These are phyloP conservation scores for Silene conica DNA, from an alignment of 148 eudicot species.

Conservation along the genomic window DNA sequence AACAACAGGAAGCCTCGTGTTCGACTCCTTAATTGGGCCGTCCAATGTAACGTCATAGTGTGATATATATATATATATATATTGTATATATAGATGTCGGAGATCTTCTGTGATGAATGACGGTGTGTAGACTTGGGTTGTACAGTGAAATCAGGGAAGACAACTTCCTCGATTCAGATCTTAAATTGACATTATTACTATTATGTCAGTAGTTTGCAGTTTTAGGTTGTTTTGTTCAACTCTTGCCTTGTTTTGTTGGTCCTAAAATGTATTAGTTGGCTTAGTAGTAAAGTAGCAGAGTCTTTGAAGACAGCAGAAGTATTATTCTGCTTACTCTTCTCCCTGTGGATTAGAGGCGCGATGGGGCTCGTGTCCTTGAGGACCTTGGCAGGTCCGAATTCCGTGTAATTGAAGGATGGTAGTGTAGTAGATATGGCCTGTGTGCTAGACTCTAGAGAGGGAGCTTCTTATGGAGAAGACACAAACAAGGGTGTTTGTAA, in stretches of 20 bases:
- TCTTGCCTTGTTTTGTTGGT: neutral
- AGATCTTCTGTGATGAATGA: constrained; percentile 14
- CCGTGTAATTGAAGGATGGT: constrained; percentile 11
- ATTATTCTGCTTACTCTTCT: neutral
- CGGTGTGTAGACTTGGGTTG: constrained; percentile 40
- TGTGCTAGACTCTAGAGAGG: constrained; percentile 5
- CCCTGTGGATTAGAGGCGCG: constrained; percentile 19
- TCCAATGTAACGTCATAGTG: neutral
- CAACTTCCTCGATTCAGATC: constrained; percentile 14
- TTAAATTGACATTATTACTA: constrained; percentile 29
- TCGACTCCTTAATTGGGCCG: constrained; percentile 43
- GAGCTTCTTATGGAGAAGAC: constrained; percentile 15
- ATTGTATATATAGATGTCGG: constrained; percentile 42
- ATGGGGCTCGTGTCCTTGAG: constrained; percentile 19
- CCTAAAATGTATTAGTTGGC: neutral
- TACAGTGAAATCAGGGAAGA: constrained; percentile 46
- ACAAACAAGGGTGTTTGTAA: constrained; percentile 17
- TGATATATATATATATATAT: constrained; percentile 25
- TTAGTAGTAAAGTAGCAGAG: constrained; percentile 8
- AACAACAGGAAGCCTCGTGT: constrained; percentile 51
- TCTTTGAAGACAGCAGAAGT: constrained; percentile 21
- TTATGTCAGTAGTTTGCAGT: constrained; percentile 19
- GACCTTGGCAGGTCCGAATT: constrained; percentile 3
- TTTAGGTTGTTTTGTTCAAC: neutral
- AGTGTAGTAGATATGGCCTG: constrained; percentile 17